Conservation (phyloP, 2,329 filamentous ascomycete genomes). For the Fusarium bactridioides region DNA sequence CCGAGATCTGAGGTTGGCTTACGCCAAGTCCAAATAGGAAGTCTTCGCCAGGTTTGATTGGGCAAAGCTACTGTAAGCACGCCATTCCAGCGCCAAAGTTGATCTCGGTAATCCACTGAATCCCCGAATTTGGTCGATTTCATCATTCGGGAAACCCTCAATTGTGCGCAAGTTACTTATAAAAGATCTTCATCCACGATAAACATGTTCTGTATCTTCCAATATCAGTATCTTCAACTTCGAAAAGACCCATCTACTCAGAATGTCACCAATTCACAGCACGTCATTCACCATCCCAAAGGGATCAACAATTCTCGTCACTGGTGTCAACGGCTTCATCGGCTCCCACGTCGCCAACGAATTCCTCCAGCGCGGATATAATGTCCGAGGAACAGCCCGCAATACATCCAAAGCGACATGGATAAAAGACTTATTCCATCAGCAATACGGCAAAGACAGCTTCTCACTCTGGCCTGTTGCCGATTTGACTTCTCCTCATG, state of each 20-base stretch:
- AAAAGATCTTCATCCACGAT: rapidly evolving
- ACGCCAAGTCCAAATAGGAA: neutral
- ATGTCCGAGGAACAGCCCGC: neutral
- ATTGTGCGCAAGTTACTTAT: neutral
- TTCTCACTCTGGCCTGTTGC: neutral
- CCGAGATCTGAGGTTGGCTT: neutral
- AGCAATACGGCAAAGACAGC: neutral
- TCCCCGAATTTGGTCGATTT: neutral
- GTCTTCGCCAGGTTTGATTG: rapidly evolving
- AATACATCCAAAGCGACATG: neutral
- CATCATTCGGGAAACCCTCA: rapidly evolving
- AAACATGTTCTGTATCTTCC: rapidly evolving
- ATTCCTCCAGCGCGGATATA: neutral
- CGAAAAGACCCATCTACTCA: neutral
- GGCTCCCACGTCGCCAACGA: neutral
- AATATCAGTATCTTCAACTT: neutral
- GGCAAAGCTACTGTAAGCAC: neutral
- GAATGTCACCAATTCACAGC: neutral
- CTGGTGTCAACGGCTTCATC: neutral
- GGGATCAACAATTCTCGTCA: neutral
- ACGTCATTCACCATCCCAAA: neutral
- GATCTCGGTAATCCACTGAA: neutral
- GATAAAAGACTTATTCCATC: neutral
- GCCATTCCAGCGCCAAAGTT: neutral
- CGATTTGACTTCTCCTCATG: neutral